Percentiles rank a stretch among this genome's conserved stretches.
These are phyloP conservation scores for Trifolium dubium DNA, from an alignment of 306 rosid genomes.

Conservation along the genomic window DNA sequence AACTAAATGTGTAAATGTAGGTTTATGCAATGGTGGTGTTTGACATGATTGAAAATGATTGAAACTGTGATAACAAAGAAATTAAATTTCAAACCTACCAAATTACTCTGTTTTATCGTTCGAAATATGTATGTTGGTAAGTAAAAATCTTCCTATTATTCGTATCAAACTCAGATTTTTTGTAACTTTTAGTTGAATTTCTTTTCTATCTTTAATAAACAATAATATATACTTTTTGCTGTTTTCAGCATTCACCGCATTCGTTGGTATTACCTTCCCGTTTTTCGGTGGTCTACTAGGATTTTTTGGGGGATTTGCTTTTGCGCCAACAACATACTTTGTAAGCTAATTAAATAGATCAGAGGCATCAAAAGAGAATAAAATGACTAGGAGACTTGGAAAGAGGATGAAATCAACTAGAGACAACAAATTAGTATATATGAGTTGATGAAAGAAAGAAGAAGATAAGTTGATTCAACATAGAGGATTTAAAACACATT, in stretches of 20 bases:
- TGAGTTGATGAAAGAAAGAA: too few species aligned
- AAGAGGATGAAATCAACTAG: too few species aligned
- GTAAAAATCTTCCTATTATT: not conserved
- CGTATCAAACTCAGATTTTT: too few species aligned
- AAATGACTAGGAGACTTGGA: too few species aligned
- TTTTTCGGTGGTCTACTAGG: conserved; percentile 77
- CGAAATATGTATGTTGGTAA: not conserved
- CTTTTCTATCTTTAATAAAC: too few species aligned
- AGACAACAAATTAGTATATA: too few species aligned
- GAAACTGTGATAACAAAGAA: not conserved
- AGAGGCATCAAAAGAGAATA: too few species aligned
- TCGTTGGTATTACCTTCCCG: conserved; percentile 76
- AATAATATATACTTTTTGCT: not conserved
- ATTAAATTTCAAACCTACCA: not conserved
- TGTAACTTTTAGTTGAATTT: too few species aligned
- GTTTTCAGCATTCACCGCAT: conserved; percentile 75
- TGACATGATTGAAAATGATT: conserved; percentile 1
- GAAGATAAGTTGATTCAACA: too few species aligned
- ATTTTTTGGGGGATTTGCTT: conserved; percentile 92
- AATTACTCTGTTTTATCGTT: not conserved
- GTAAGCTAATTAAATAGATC: conserved; percentile 50
- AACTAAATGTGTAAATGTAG: not conserved
- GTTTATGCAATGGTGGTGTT: not conserved
- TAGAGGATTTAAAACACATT: too few species aligned
- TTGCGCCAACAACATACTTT: conserved; percentile 88